phyloP scores from a whole-genome alignment of 106 monocot genomes.

The Phalaenopsis equestris region DNA sequence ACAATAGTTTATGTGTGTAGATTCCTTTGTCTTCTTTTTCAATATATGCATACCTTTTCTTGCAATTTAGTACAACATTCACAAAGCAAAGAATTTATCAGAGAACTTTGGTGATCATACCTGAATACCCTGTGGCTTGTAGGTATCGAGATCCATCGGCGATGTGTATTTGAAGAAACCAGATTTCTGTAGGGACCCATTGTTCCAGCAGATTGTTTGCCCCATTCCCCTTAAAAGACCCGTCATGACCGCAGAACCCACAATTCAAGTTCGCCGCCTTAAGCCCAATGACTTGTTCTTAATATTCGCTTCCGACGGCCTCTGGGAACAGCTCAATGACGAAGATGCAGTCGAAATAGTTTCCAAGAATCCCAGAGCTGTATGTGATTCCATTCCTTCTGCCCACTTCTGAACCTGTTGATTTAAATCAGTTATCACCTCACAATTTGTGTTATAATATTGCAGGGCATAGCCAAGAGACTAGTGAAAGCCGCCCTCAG shows the following conservation, averaged over 20 bases:
- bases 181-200: constrained; percentile 24
- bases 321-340: constrained; percentile 35
- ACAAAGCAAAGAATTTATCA: too few relatives aligned
- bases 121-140: background rate
- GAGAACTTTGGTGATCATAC: background rate
- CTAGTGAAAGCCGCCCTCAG: constrained; percentile 26
- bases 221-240: constrained; percentile 28
- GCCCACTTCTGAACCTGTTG: background rate
- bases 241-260: constrained; percentile 33
- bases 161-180: constrained; percentile 56
- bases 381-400: constrained; percentile 4
- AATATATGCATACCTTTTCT: too few relatives aligned
- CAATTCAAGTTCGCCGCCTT: constrained; percentile 14
- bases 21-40: too few relatives aligned
- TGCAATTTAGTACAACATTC: too few relatives aligned
- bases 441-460: background rate
- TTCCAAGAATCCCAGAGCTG: constrained; percentile 24
- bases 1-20: too few relatives aligned
- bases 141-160: constrained; percentile 61
- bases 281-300: constrained; percentile 20
- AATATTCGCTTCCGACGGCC: constrained; percentile 39
- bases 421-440: background rate
- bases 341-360: constrained; percentile 33
- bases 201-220: constrained; percentile 22
- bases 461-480: constrained; percentile 28